Evolutionary conservation across 1,284 basidiomycete species (phyloP).

Genomic region (Leccinum subspadiceum): DNA sequence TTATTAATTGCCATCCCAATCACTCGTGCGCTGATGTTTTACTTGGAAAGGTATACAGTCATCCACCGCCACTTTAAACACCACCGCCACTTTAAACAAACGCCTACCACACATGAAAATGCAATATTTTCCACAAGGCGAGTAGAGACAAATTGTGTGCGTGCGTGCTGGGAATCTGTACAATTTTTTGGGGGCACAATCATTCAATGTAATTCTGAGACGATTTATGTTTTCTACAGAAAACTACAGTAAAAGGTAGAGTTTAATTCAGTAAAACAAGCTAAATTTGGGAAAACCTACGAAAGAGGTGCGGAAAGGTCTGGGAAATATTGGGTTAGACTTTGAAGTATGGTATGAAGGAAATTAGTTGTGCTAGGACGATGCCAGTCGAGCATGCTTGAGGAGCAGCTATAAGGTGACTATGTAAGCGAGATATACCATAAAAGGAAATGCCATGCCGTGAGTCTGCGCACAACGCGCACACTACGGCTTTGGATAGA

Average conservation of each 20-base stretch:
- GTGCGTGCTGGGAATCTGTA: neutral
- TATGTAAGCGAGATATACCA: neutral
- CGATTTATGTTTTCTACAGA: neutral
- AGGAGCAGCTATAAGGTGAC: neutral
- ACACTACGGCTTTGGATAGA: too few relatives aligned
- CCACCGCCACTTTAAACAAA: constrained; percentile 5
- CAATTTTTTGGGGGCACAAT: neutral
- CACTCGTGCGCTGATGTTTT: neutral
- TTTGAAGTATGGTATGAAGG: neutral
- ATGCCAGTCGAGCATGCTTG: neutral
- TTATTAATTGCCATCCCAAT: neutral
- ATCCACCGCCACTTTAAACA: constrained; percentile 6
- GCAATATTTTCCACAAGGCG: neutral
- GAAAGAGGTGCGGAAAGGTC: neutral
- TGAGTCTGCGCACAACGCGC: neutral
- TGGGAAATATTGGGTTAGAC: neutral
- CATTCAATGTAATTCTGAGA: neutral
- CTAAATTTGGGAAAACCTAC: neutral
- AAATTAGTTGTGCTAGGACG: neutral
- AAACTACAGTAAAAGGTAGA: neutral
- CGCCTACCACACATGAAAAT: neutral
- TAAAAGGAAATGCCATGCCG: neutral
- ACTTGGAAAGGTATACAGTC: neutral
- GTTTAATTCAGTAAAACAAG: neutral
- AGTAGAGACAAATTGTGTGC: neutral